phyloP scores from a whole-genome alignment of 1,284 basidiomycete species.

The Cutaneotrichosporon sp. region DNA sequence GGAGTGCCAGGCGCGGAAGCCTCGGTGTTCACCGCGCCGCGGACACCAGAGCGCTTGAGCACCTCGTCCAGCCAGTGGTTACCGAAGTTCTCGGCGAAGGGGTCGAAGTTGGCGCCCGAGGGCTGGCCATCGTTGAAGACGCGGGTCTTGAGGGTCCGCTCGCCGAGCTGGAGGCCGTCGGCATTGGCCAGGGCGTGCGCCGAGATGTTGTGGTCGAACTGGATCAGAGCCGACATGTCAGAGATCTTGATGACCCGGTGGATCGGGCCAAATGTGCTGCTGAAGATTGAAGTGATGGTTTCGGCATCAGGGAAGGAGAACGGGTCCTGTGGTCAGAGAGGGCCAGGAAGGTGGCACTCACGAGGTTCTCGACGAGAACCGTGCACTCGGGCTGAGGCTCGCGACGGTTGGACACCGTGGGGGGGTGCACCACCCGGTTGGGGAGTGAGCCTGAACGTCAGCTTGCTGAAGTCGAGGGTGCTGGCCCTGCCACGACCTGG shows the following conservation, averaged over 20 bases:
- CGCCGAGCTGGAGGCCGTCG: constrained; percentile 37
- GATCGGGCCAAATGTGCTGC: constrained; percentile 38
- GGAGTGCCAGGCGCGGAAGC: not conserved
- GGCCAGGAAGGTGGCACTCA: constrained; percentile 15
- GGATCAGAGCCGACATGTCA: constrained; percentile 30
- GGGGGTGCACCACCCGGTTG: constrained; percentile 51
- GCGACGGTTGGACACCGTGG: constrained; percentile 27
- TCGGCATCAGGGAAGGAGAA: constrained; percentile 36
- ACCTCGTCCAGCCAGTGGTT: constrained; percentile 7
- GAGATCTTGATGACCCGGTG: constrained; percentile 33
- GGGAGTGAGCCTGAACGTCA: constrained; percentile 26
- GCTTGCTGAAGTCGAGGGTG: too few species aligned
- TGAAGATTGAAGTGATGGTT: constrained; percentile 38
- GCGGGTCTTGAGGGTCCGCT: constrained; percentile 19
- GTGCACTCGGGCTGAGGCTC: constrained; percentile 30
- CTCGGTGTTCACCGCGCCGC: not conserved
- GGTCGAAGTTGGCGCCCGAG: constrained; percentile 17
- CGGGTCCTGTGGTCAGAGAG: constrained; percentile 36
- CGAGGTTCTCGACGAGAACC: constrained; percentile 46
- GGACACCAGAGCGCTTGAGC: not conserved
- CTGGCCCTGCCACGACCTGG: too few species aligned
- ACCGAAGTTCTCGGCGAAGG: constrained; percentile 12
- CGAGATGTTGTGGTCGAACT: constrained; percentile 39
- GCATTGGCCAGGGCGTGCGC: constrained; percentile 35
- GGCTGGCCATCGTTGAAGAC: not conserved